Base-by-base conservation (phyloP, 208 protist species). In the Lotmaria passim region DNA sequence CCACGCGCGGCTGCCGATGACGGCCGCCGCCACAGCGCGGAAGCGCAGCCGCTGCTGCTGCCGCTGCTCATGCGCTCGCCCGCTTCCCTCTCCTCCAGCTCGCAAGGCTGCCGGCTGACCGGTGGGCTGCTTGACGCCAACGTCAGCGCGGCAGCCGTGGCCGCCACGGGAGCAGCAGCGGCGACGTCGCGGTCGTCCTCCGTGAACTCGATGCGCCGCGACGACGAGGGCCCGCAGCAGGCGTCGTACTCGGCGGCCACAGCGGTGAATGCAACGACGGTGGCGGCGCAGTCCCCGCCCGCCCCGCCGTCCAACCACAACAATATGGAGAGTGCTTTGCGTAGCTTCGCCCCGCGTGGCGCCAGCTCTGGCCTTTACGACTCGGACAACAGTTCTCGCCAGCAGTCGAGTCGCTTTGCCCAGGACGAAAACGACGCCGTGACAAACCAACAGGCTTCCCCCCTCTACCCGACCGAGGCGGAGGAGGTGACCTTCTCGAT, bases 401-500 rank as follows among this genome's bases (percentile, higher is more conserved):
- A 66, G 34, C n/a, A 30, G 17, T 56, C 60, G 2, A 56, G 33
- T 34, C 60, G 46, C 60, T 46, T 53, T 15, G 23, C 14, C 47
- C 47, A 66, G 12, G 60, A 65, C 17, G 59, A 66, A 4, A 21
- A 11, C 46, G 60, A 33, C 11, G 7, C 19, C 43, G 21, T 3
- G 31, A 33, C 44, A 17, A 28, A 53, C 21, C 46, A 33, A 34
- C 60, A 33, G 60, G 33, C 44, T 24, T 43, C 46, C 17, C 46
- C 44, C 8, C 47, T 53, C 12, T 28, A 23, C 34, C 60, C 31
- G 11, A 24, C 60, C 1, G 60, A 66, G 47, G 17, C 46, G 26
- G 60, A 66, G 60, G 60, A 56, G 33, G 60, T 66, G 12, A 56
- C 60, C 44, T 56, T 66, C 33, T 56, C 60, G 7, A 66, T 46